A percentile compares a stretch with the other conserved stretches of the same genome.
phyloP scores from a whole-genome alignment of 1,284 basidiomycete species.

The Psilocybe mexicana region DNA sequence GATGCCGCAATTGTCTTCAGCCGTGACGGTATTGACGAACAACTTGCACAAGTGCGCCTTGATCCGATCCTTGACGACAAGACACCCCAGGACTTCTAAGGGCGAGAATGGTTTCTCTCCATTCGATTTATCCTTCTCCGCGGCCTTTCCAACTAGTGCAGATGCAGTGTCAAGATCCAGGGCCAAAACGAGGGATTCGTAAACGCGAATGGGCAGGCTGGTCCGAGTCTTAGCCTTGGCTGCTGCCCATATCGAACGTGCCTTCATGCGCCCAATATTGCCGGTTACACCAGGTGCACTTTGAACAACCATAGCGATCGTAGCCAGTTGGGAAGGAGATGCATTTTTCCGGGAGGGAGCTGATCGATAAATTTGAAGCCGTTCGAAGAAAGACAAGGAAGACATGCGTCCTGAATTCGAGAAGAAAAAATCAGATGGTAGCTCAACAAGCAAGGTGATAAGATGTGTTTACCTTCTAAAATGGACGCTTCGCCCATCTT shows the following conservation, averaged over 20 bases:
- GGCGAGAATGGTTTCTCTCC: constrained; percentile 34
- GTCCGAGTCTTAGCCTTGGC: constrained; percentile 28
- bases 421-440: constrained; percentile 8
- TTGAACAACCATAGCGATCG: constrained; percentile 55
- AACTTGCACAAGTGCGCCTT: constrained; percentile 49
- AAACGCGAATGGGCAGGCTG: neutral
- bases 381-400: constrained; percentile 39
- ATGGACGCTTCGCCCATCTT: constrained; percentile 30
- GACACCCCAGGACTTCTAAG: constrained; percentile 49
- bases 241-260: constrained; percentile 45
- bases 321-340: constrained; percentile 51
- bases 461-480: constrained; percentile 21
- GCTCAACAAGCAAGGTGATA: neutral
- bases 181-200: neutral
- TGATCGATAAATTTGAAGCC: constrained; percentile 51
- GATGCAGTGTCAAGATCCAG: neutral
- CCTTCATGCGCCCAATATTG: constrained; percentile 27
- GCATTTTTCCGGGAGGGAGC: constrained; percentile 41
- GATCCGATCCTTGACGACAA: constrained; percentile 49
- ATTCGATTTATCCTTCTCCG: neutral
- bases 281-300: constrained; percentile 28
- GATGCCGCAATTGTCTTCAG: constrained; percentile 7
- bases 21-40: constrained; percentile 41
- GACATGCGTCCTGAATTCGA: constrained; percentile 26
- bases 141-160: neutral